Percentiles rank a stretch among this genome's conserved stretches.
Conservation (phyloP, 139 green algal genomes). For the Asterochloris erici region DNA sequence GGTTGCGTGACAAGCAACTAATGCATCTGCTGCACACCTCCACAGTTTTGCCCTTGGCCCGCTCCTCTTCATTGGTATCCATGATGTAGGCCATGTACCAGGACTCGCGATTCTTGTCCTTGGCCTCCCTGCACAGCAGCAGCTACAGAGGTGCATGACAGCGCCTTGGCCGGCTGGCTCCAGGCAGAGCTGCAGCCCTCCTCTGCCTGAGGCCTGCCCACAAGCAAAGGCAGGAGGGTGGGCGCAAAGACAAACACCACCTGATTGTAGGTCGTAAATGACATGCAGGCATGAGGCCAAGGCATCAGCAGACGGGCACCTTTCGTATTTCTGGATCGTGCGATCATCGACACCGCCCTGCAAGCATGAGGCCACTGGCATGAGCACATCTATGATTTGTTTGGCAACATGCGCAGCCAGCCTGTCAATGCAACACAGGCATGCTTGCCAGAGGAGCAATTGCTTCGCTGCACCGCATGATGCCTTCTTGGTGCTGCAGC, state of each 20-base stretch:
- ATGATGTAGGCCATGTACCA: slow-evolving; percentile 99
- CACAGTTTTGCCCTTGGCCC: slow-evolving; percentile 98
- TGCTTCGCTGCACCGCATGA: background rate
- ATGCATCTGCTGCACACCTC: slow-evolving; percentile 54
- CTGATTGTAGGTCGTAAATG: no score
- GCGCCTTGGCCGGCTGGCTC: background rate
- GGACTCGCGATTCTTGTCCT: slow-evolving; percentile 98
- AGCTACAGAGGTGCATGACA: background rate
- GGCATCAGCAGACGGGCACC: slow-evolving; percentile 27
- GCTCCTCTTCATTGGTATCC: slow-evolving; percentile 99
- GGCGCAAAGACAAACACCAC: no score
- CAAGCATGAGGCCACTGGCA: background rate
- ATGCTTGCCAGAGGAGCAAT: no score
- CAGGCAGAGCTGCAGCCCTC: background rate
- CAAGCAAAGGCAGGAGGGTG: no score
- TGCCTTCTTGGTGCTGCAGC: background rate
- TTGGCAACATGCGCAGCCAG: no score
- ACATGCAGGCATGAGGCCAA: background rate
- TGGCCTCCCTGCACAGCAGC: slow-evolving; percentile 73
- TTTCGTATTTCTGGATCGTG: slow-evolving; percentile 99
- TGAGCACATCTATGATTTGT: no score
- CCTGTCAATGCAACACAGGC: no score
- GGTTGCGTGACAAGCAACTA: background rate
- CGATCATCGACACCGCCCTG: slow-evolving; percentile 90
- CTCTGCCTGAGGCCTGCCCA: background rate